Conservation (phyloP, 129 eudicot genomes). For the Smallanthus sonchifolius region DNA sequence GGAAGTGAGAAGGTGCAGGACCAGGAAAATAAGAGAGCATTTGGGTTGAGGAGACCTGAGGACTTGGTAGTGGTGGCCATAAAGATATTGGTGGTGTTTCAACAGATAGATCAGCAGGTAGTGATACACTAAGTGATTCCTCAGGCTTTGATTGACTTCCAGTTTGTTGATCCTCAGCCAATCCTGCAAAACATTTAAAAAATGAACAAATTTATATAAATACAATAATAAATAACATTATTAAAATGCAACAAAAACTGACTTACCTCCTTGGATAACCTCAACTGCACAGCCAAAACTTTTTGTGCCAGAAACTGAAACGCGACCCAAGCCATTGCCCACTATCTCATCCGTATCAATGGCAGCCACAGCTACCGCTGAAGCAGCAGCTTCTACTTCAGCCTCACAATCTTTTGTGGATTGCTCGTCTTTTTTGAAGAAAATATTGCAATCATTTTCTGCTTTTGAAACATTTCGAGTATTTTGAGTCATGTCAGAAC, state of each 20-base stretch:
- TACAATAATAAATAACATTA: not conserved
- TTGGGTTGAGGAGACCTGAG: conserved; percentile 67
- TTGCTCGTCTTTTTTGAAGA: conserved; percentile 55
- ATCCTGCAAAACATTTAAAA: conserved; percentile 36
- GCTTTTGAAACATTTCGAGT: conserved; percentile 38
- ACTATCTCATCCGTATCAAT: conserved; percentile 56
- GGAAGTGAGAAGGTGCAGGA: conserved; percentile 76
- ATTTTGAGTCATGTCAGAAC: conserved; percentile 48
- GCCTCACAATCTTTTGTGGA: conserved; percentile 56
- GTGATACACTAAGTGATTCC: conserved; percentile 77
- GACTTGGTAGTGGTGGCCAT: conserved; percentile 90
- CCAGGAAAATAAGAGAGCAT: conserved; percentile 77
- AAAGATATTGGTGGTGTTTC: conserved; percentile 86
- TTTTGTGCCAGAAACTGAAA: conserved; percentile 38
- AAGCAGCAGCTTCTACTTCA: conserved; percentile 84
- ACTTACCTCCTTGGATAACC: conserved; percentile 42
- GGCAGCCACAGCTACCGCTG: conserved; percentile 82
- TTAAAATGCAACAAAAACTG: not conserved
- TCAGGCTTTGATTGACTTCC: conserved; percentile 67
- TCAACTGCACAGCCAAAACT: conserved; percentile 40
- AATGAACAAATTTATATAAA: not conserved
- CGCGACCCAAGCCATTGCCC: conserved; percentile 47
- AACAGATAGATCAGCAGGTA: conserved; percentile 96
- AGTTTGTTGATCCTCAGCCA: conserved; percentile 50
- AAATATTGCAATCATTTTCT: conserved; percentile 36